phyloP scores from a whole-genome alignment of 352 stramenopile species.

The Pythium coloratum region DNA sequence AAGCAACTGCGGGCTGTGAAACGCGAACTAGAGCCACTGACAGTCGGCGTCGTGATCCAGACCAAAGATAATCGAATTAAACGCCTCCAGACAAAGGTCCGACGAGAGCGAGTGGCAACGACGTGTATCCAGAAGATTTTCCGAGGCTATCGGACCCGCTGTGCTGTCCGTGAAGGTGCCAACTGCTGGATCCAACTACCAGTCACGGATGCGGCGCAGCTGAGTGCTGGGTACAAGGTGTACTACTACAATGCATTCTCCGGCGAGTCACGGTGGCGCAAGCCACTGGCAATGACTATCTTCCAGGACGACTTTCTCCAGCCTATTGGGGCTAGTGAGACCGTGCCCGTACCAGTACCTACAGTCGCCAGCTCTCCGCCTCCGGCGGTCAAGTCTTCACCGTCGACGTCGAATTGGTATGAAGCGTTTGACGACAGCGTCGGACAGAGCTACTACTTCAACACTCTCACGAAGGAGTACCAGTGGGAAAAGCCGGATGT shows the following conservation, averaged over 20 bases:
- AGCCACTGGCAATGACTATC: conserved; percentile 75
- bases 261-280: conserved; percentile 57
- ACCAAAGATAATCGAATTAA: conserved; percentile 66
- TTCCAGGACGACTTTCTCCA: conserved; percentile 61
- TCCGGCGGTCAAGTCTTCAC: not conserved
- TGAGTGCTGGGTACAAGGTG: conserved; percentile 15
- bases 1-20: conserved; percentile 67
- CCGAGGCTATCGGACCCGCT: conserved; percentile 69
- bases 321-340: conserved; percentile 27
- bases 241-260: conserved; percentile 89
- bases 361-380: not conserved
- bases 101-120: conserved; percentile 55
- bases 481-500: conserved; percentile 63
- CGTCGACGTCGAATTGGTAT: conserved; percentile 48
- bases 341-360: not conserved
- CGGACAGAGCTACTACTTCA: conserved; percentile 76
- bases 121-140: conserved; percentile 83
- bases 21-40: conserved; percentile 86
- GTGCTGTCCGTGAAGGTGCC: conserved; percentile 60
- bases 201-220: conserved; percentile 21
- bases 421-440: conserved; percentile 74
- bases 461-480: conserved; percentile 67
- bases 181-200: conserved; percentile 78
- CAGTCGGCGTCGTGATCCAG: conserved; percentile 75
- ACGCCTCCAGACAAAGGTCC: conserved; percentile 73